A percentile compares a stretch with the other conserved stretches of the same genome.
phyloP scores from a whole-genome alignment of 139 green algal genomes.

The Chlamydomonas sp. region DNA sequence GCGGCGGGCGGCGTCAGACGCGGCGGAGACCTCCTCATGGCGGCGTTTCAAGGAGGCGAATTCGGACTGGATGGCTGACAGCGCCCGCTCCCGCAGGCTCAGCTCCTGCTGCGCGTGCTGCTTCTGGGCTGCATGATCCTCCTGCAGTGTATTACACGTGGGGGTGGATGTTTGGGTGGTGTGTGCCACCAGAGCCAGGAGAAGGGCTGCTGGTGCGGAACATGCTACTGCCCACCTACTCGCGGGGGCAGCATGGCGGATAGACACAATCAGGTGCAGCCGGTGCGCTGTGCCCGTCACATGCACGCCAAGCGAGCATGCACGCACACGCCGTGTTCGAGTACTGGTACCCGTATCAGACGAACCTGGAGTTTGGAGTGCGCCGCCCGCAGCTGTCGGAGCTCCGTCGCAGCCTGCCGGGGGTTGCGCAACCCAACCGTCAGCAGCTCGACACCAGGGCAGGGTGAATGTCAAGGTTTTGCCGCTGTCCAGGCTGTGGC shows the following conservation, averaged over 20 bases:
- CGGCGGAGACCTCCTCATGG: slow-evolving; percentile 1
- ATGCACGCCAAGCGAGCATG: too few species aligned
- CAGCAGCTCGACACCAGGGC: background rate
- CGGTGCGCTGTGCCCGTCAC: too few species aligned
- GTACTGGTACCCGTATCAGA: too few species aligned
- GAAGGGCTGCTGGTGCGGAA: too few species aligned
- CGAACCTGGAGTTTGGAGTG: slow-evolving; percentile 9
- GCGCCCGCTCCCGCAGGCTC: slow-evolving; percentile 11
- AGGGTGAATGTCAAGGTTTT: background rate
- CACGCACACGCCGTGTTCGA: too few species aligned
- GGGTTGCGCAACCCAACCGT: background rate
- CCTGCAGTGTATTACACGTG: background rate
- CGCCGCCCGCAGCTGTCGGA: slow-evolving; percentile 6
- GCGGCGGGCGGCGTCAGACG: slow-evolving; percentile 1
- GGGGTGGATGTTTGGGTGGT: too few species aligned
- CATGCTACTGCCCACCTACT: too few species aligned
- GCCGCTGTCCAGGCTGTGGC: background rate
- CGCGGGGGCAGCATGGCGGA: too few species aligned
- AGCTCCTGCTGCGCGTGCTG: background rate
- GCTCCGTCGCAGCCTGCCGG: slow-evolving; percentile 11
- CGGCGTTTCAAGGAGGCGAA: slow-evolving; percentile 17
- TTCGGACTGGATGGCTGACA: slow-evolving; percentile 19
- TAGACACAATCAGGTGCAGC: too few species aligned
- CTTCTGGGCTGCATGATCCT: background rate
- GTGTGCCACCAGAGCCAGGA: too few species aligned